Percentiles rank a stretch among this genome's conserved stretches.
Evolutionary conservation across 2,329 filamentous ascomycete genomes (phyloP).

Genomic region (Ophiostoma australiae): DNA sequence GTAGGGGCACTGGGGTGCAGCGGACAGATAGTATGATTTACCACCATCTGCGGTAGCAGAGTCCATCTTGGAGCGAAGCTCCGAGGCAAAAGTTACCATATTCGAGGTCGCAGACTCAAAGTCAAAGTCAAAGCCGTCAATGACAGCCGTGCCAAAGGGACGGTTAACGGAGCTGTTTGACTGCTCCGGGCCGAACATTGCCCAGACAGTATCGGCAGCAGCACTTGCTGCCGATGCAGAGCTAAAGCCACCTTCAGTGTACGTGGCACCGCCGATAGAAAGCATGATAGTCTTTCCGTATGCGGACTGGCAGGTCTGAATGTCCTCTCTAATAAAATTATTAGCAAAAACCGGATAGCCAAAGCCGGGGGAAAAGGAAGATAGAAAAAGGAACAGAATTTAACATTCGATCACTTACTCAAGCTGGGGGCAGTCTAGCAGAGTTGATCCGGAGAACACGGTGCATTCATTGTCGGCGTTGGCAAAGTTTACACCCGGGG

Average conservation of each 20-base stretch:
- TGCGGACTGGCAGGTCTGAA: constrained; percentile 54
- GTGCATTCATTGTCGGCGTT: constrained; percentile 59
- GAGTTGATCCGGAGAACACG: constrained; percentile 51
- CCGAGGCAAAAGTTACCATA: constrained; percentile 56
- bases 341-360: not conserved
- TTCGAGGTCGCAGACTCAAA: constrained; percentile 59
- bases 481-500: constrained; percentile 58
- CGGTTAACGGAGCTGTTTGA: constrained; percentile 46
- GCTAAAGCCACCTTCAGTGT: constrained; percentile 62
- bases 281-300: constrained; percentile 66
- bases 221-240: constrained; percentile 47
- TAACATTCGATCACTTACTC: constrained; percentile 46
- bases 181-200: constrained; percentile 59
- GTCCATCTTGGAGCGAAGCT: constrained; percentile 54
- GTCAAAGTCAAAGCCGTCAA: constrained; percentile 76
- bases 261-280: constrained; percentile 66
- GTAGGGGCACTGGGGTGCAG: constrained; percentile 64
- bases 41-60: constrained; percentile 42
- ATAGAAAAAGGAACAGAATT: no score
- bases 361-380: not conserved
- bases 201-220: constrained; percentile 62
- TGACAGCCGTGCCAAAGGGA: constrained; percentile 59
- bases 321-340: constrained; percentile 40
- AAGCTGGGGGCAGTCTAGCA: constrained; percentile 59
- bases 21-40: constrained; percentile 56